Percentiles rank a stretch among this genome's conserved stretches.
These are phyloP conservation scores for Aspergillus wentii DNA, from an alignment of 495 filamentous ascomycete genomes.

Conservation along the genomic window DNA sequence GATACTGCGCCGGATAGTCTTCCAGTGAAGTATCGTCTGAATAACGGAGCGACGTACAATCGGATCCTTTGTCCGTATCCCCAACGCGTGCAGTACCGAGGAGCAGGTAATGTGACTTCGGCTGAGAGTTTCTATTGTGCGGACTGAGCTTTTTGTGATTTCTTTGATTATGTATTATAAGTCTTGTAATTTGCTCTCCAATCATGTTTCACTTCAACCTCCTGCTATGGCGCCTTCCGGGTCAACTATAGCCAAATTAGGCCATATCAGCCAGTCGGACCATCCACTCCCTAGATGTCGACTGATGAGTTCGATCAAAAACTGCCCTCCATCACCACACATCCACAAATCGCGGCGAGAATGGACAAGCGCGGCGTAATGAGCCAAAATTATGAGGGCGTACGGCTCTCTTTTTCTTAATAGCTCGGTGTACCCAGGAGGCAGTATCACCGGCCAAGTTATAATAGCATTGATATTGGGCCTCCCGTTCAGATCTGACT, in stretches of 20 bases:
- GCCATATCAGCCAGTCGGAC: not conserved
- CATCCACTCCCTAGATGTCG: not conserved
- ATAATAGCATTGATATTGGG: constrained; percentile 12
- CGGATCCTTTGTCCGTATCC: constrained; percentile 8
- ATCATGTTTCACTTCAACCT: no score
- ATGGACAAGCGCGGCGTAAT: constrained; percentile 34
- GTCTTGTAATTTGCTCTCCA: no score
- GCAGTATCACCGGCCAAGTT: constrained; percentile 28
- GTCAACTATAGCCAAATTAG: no score
- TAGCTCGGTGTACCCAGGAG: constrained; percentile 24
- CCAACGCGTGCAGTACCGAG: no score
- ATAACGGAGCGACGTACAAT: not conserved
- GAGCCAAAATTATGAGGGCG: constrained; percentile 38
- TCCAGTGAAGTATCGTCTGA: not conserved
- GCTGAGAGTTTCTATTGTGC: no score
- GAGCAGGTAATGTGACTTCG: no score
- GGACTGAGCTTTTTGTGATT: no score
- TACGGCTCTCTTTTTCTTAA: constrained; percentile 26
- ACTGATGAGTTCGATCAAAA: not conserved
- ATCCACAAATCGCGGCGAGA: constrained; percentile 27
- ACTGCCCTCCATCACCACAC: constrained; percentile 23
- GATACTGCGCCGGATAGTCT: constrained; percentile 16
- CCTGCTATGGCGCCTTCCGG: no score
- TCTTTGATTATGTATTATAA: no score
- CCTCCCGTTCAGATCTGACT: not conserved